Evolutionary conservation across 1,139 yeast species (phyloP).

Genomic region (Yamadazyma friedrichii): DNA sequence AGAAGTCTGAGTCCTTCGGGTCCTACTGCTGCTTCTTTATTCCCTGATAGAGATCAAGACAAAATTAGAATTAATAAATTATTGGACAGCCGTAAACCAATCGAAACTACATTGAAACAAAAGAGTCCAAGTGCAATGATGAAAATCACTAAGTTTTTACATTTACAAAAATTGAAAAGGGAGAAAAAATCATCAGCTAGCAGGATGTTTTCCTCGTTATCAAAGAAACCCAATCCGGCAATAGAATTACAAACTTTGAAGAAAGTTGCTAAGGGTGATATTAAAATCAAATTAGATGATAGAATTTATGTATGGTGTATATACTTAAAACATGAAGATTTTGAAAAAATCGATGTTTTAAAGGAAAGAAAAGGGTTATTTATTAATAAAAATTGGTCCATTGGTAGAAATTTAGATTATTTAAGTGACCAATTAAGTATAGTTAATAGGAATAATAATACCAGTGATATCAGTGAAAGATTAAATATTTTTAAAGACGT

Average conservation of each 20-base stretch:
- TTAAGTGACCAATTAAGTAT: slow-evolving; percentile 56
- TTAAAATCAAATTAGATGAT: slow-evolving; percentile 50
- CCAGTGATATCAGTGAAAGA: slow-evolving; percentile 40
- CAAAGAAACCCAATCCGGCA: slow-evolving; percentile 16
- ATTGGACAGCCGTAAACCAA: slow-evolving; percentile 21
- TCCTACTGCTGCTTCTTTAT: slow-evolving; percentile 42
- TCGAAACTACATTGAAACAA: slow-evolving; percentile 32
- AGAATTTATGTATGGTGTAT: slow-evolving; percentile 63
- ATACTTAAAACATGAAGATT: slow-evolving; percentile 42
- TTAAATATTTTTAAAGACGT: slow-evolving; percentile 44
- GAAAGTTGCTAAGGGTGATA: slow-evolving; percentile 67
- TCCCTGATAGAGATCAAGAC: slow-evolving; percentile 54
- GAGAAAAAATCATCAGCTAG: background rate
- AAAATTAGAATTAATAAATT: slow-evolving; percentile 39
- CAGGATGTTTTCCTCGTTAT: background rate
- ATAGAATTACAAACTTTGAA: slow-evolving; percentile 37
- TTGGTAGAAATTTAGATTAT: slow-evolving; percentile 76
- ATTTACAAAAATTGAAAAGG: slow-evolving; percentile 24
- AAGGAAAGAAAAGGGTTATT: slow-evolving; percentile 41
- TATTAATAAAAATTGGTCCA: slow-evolving; percentile 64
- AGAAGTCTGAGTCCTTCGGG: slow-evolving; percentile 15
- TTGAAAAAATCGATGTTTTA: slow-evolving; percentile 26
- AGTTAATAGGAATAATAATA: slow-evolving; percentile 55
- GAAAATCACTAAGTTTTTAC: slow-evolving; percentile 47
- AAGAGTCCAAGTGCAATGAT: slow-evolving; percentile 38